These are phyloP conservation scores for Hyaloscypha bicolor DNA, from an alignment of 495 filamentous ascomycete genomes.

Conservation along the genomic window DNA sequence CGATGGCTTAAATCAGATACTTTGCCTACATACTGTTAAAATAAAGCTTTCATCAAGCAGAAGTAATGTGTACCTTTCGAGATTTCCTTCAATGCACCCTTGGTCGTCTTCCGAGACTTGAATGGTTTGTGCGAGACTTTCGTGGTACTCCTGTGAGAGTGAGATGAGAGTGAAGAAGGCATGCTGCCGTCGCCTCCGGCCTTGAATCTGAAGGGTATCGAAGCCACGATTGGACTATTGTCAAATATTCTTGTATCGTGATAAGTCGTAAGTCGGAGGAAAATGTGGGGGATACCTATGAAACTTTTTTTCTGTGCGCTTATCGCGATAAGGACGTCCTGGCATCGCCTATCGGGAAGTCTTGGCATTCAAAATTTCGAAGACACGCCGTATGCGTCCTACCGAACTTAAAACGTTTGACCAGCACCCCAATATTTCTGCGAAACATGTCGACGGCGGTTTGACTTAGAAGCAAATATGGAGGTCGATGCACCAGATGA, in stretches of 20 bases:
- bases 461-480: slow-evolving; percentile 17
- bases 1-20: slow-evolving; percentile 63
- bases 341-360: slow-evolving; percentile 1
- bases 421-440: background rate
- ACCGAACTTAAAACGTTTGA: background rate
- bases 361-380: slow-evolving; percentile 13
- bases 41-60: background rate
- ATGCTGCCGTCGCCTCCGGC: slow-evolving; percentile 70
- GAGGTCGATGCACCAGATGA: slow-evolving; percentile 23
- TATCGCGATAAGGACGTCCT: background rate
- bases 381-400: background rate
- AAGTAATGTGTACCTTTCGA: slow-evolving; percentile 67
- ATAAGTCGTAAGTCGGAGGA: background rate
- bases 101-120: slow-evolving; percentile 89
- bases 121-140: slow-evolving; percentile 84
- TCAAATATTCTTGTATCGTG: background rate
- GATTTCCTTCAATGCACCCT: slow-evolving; percentile 77
- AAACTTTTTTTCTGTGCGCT: slow-evolving; percentile 15
- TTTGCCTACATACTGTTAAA: slow-evolving; percentile 51
- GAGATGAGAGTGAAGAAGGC: slow-evolving; percentile 58
- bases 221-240: slow-evolving; percentile 35
- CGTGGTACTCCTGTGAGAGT: slow-evolving; percentile 90
- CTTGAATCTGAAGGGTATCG: slow-evolving; percentile 88
- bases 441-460: background rate
- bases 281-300: slow-evolving; percentile 1